Evolutionary conservation across 2,329 filamentous ascomycete genomes (phyloP).

Genomic region (Claviceps purpurea): DNA sequence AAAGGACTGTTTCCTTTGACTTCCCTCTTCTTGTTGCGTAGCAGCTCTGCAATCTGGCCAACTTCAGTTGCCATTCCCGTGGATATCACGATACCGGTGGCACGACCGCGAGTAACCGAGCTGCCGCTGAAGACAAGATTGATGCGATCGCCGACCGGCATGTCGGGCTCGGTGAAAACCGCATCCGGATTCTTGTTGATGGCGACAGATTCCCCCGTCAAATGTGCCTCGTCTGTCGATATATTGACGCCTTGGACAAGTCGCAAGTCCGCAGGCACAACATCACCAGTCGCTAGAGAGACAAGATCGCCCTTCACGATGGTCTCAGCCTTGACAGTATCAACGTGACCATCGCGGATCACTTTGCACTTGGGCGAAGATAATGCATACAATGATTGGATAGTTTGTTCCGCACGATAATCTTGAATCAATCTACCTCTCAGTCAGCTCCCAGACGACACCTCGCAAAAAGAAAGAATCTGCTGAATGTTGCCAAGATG

Average conservation of each 20-base stretch:
- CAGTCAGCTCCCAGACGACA: background rate
- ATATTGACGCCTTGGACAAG: conserved; percentile 56
- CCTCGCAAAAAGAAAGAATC: background rate
- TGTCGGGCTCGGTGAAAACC: conserved; percentile 36
- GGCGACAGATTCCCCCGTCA: conserved; percentile 61
- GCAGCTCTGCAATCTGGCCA: conserved; percentile 58
- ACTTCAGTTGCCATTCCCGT: conserved; percentile 67
- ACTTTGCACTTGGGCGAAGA: conserved; percentile 47
- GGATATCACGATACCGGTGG: conserved; percentile 52
- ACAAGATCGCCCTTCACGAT: conserved; percentile 57
- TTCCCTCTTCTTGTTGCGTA: conserved; percentile 42
- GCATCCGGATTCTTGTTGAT: conserved; percentile 51
- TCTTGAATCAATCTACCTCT: conserved; percentile 40
- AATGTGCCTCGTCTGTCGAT: conserved; percentile 60
- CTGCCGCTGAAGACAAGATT: conserved; percentile 62
- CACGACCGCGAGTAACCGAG: conserved; percentile 58
- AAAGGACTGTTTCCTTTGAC: conserved; percentile 29
- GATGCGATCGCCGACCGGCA: conserved; percentile 53
- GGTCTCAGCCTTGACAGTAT: conserved; percentile 38
- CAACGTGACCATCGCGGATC: conserved; percentile 37
- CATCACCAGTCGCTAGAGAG: conserved; percentile 49
- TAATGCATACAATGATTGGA: conserved; percentile 45
- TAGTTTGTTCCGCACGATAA: conserved; percentile 47
- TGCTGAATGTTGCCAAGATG: too few relatives aligned
- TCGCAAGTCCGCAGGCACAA: conserved; percentile 56